phyloP scores from a whole-genome alignment of 345 rosid species.

The Rhodamnia rubescens region DNA sequence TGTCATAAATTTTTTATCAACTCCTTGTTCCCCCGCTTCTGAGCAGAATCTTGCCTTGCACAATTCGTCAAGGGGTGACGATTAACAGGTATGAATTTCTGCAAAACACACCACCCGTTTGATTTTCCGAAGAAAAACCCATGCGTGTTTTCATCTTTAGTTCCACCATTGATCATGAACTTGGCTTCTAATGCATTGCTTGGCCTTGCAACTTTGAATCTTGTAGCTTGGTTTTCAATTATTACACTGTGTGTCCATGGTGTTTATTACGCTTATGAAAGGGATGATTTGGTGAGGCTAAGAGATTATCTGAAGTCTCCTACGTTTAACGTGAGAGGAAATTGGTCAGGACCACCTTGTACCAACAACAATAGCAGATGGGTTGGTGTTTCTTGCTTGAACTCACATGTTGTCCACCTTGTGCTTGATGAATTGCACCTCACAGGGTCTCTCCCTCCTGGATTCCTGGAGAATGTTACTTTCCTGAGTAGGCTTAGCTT shows the following conservation, averaged over 20 bases:
- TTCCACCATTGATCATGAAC: conserved; percentile 3
- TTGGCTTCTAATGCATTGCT: not conserved
- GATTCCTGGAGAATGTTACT: conserved; percentile 20
- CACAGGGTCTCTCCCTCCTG: conserved; percentile 30
- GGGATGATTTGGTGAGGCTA: conserved; percentile 24
- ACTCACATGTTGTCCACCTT: conserved; percentile 29
- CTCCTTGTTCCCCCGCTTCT: conserved; percentile 10
- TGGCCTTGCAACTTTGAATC: not conserved
- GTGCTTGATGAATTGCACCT: conserved; percentile 34
- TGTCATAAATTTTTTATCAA: not conserved
- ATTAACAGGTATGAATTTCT: not conserved
- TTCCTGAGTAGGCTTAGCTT: conserved; percentile 28
- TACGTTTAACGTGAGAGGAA: conserved; percentile 10
- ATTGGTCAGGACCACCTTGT: conserved; percentile 55
- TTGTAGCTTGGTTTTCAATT: not conserved
- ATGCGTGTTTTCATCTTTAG: not conserved
- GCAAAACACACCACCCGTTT: not conserved
- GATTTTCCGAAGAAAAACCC: not conserved
- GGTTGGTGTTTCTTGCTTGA: conserved; percentile 32
- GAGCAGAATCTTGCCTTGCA: conserved; percentile 10
- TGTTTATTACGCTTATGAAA: conserved; percentile 14
- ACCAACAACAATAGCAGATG: conserved; percentile 18
- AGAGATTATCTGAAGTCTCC: conserved; percentile 23
- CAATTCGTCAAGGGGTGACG: conserved; percentile 5
- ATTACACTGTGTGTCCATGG: not conserved